Evolutionary conservation across 345 rosid genomes (phyloP).

Genomic region (Anastatica hierochuntica): DNA sequence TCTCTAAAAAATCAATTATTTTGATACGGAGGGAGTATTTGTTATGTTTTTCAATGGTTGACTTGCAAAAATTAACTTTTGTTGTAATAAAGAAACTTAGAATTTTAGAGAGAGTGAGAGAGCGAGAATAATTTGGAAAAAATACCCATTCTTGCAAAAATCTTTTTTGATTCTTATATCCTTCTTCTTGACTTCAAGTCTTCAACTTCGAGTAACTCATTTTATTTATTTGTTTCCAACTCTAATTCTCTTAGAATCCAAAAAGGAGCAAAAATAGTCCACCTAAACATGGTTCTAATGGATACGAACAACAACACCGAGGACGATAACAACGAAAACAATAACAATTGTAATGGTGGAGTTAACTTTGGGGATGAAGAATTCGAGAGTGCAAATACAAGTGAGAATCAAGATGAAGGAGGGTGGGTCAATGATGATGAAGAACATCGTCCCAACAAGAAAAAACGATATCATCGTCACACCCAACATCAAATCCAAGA

Average conservation of each 20-base stretch:
- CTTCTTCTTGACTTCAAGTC: too few relatives aligned
- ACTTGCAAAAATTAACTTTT: too few relatives aligned
- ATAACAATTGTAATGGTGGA: not conserved
- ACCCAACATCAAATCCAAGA: slow-evolving; percentile 78
- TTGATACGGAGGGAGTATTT: too few relatives aligned
- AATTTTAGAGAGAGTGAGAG: too few relatives aligned
- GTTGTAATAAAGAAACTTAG: too few relatives aligned
- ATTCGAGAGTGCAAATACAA: slow-evolving; percentile 30
- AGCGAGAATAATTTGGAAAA: too few relatives aligned
- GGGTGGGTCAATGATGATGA: slow-evolving; percentile 46
- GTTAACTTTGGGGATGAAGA: not conserved
- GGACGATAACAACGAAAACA: not conserved
- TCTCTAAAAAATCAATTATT: too few relatives aligned
- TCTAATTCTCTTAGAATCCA: too few relatives aligned
- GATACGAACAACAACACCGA: not conserved
- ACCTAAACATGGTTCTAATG: slow-evolving; percentile 1
- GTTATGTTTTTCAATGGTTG: too few relatives aligned
- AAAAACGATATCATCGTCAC: slow-evolving; percentile 81
- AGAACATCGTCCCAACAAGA: slow-evolving; percentile 44
- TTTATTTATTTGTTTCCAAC: not conserved
- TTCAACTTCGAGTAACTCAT: too few relatives aligned
- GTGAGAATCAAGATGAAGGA: slow-evolving; percentile 55
- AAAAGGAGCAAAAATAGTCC: not conserved
- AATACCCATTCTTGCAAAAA: too few relatives aligned
- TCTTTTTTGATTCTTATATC: too few relatives aligned